Evolutionary conservation across 2,329 filamentous ascomycete genomes (phyloP).

Genomic region (Fusarium gaditjirri): DNA sequence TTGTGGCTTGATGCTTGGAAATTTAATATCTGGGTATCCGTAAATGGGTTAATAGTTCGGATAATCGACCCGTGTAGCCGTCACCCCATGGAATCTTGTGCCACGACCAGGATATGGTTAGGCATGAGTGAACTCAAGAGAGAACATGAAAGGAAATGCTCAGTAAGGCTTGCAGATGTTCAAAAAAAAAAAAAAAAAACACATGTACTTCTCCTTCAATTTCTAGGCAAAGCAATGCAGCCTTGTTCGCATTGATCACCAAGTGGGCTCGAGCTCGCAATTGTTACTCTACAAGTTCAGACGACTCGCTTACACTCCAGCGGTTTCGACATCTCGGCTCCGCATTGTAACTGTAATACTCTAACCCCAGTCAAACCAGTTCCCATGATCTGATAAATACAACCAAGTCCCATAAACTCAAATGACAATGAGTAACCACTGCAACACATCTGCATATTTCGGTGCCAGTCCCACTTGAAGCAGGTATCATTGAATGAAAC

Average conservation of each 20-base stretch:
- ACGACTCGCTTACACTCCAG: background rate
- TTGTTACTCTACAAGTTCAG: background rate
- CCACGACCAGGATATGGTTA: background rate
- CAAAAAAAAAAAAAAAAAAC: too few species aligned
- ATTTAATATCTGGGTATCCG: background rate
- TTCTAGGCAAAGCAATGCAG: background rate
- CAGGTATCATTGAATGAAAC: background rate
- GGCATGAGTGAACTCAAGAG: background rate
- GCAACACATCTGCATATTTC: background rate
- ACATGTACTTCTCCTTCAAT: too few species aligned
- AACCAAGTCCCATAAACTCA: background rate
- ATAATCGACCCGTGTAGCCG: background rate
- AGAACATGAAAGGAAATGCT: too few species aligned
- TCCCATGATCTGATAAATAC: background rate
- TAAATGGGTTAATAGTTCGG: background rate
- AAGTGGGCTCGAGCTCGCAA: background rate
- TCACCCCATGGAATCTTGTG: background rate
- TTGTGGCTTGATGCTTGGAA: background rate
- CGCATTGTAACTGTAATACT: background rate
- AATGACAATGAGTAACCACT: background rate
- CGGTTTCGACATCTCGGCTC: background rate
- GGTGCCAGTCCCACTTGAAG: too few species aligned
- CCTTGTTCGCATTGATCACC: background rate
- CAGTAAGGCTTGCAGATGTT: background rate
- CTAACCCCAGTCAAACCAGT: rapidly evolving